Conservation (phyloP, 2,329 filamentous ascomycete species). For the Fusarium proliferatum region DNA sequence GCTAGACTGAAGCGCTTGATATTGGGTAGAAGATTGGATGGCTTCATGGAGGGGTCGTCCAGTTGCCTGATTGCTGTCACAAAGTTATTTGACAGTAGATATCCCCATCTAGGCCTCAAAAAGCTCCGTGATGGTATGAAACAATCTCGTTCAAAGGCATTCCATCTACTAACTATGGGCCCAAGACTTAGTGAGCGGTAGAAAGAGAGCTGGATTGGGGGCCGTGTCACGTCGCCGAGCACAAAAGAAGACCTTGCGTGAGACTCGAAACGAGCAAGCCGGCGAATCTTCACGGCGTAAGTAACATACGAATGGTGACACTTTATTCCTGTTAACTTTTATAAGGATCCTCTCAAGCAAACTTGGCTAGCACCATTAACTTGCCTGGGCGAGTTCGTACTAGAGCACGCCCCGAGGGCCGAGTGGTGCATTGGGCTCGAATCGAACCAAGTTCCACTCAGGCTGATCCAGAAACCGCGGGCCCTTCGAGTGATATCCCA, state of each 20-base stretch:
- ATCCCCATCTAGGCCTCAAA: slow-evolving; percentile 25
- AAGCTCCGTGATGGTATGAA: slow-evolving; percentile 26
- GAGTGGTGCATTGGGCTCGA: neutral
- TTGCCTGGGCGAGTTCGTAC: neutral
- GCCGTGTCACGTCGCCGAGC: neutral
- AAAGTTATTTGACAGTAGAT: slow-evolving; percentile 37
- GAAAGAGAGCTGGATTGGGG: neutral
- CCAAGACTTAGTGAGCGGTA: neutral
- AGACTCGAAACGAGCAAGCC: neutral
- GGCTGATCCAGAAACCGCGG: neutral
- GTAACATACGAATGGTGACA: neutral
- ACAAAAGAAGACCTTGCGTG: slow-evolving; percentile 3
- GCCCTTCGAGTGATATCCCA: neutral
- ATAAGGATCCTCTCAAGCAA: neutral
- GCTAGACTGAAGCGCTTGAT: slow-evolving; percentile 28
- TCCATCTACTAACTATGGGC: neutral
- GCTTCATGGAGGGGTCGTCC: slow-evolving; percentile 23
- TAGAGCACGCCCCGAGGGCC: neutral
- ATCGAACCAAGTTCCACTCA: neutral
- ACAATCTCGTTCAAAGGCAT: too few relatives aligned
- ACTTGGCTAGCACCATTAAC: slow-evolving; percentile 13
- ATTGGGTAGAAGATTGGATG: slow-evolving; percentile 25
- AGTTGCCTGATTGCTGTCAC: slow-evolving; percentile 17
- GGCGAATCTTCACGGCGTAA: neutral
- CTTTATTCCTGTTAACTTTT: neutral